Evolutionary conservation across 1,284 basidiomycete genomes (phyloP).

Genomic region (Pseudozyma sp.): DNA sequence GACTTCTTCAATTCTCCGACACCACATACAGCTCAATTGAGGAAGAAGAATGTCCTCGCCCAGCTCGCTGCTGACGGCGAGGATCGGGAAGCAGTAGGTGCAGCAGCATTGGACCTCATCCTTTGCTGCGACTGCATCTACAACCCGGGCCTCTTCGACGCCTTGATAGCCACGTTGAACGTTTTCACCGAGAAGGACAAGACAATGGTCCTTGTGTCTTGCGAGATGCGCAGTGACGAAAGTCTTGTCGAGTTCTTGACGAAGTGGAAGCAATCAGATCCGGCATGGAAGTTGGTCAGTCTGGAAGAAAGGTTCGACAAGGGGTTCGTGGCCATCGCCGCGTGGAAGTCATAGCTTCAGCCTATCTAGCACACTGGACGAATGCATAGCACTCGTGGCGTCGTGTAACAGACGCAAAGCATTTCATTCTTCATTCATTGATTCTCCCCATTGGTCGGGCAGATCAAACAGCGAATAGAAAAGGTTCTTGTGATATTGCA

Average conservation of each 20-base stretch:
- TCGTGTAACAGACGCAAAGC: too few species aligned
- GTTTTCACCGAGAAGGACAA: conserved; percentile 39
- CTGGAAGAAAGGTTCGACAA: conserved; percentile 47
- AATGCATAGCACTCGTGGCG: too few species aligned
- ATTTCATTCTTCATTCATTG: not conserved
- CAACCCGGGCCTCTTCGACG: conserved; percentile 59
- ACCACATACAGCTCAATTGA: conserved; percentile 19
- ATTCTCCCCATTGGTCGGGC: too few species aligned
- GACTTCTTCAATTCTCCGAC: conserved; percentile 39
- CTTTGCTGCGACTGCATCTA: conserved; percentile 63
- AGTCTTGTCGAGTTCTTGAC: conserved; percentile 48
- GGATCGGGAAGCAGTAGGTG: not conserved
- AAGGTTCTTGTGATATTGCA: conserved; percentile 4
- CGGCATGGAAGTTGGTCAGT: conserved; percentile 33
- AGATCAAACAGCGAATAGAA: not conserved
- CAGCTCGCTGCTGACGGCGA: conserved; percentile 8
- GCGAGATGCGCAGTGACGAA: conserved; percentile 59
- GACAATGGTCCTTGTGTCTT: conserved; percentile 52
- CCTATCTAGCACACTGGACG: not conserved
- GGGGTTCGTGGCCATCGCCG: conserved; percentile 43
- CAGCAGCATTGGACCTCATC: conserved; percentile 43
- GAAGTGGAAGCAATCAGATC: conserved; percentile 38
- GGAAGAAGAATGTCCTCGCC: conserved; percentile 23
- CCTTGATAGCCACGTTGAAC: conserved; percentile 56
- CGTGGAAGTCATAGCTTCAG: conserved; percentile 30